Percentiles rank a stretch among this genome's conserved stretches.
Conservation (phyloP, 805 yeast species). For the Priceomyces haplophilus region DNA sequence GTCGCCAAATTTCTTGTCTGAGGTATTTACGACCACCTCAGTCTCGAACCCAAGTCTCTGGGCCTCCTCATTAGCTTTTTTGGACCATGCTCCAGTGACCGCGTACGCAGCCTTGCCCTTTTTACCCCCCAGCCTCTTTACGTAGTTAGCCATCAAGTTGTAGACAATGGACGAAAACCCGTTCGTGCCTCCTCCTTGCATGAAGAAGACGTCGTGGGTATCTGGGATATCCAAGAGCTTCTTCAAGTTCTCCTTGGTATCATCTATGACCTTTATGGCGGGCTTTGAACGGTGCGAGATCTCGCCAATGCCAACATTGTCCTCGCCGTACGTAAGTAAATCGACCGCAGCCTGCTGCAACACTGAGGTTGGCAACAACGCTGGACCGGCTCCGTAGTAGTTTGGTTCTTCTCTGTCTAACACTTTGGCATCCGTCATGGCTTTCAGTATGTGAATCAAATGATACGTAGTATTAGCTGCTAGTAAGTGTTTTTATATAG, state of each 20-base stretch:
- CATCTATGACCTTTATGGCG: conserved; percentile 73
- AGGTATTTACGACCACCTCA: conserved; percentile 66
- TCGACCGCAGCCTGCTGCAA: conserved; percentile 86
- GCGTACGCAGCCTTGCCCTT: conserved; percentile 82
- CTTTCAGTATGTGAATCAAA: background rate
- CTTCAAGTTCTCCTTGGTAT: conserved; percentile 64
- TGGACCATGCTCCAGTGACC: conserved; percentile 92
- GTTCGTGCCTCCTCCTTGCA: conserved; percentile 98
- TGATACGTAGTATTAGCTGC: background rate
- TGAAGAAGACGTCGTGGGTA: conserved; percentile 88
- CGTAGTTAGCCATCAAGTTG: conserved; percentile 73
- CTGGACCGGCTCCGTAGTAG: conserved; percentile 99
- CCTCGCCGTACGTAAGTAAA: conserved; percentile 63
- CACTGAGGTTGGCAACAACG: conserved; percentile 79
- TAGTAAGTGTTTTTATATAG: background rate
- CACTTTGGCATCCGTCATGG: conserved; percentile 13
- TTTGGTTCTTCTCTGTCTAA: conserved; percentile 67
- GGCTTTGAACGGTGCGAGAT: conserved; percentile 91
- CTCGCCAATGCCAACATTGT: conserved; percentile 90
- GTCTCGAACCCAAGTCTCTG: conserved; percentile 73
- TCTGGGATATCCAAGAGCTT: conserved; percentile 77
- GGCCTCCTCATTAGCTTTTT: conserved; percentile 86
- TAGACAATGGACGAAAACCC: conserved; percentile 89
- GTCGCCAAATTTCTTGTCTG: conserved; percentile 55
- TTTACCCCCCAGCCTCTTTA: conserved; percentile 61